Evolutionary conservation across 208 protist genomes (phyloP), one percentile per base, ranked within the genome.

Genomic region (Trypanosoma scelopori): DNA sequence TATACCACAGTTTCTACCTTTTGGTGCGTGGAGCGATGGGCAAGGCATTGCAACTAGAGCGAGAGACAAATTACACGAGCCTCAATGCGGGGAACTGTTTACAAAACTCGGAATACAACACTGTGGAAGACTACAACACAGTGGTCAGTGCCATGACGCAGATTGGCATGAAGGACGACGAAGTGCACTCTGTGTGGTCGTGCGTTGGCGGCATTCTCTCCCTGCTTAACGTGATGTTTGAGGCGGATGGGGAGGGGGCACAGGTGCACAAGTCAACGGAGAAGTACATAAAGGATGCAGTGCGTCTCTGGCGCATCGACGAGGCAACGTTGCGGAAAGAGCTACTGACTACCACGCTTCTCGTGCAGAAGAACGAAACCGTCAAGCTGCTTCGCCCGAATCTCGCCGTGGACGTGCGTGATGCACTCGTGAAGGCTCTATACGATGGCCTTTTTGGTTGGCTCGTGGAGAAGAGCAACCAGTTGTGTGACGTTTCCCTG

Each of bases 1-100:
- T 76, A 9, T 98, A 92, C 69, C 94, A 98, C 77, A 89, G 93
- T 58, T 97, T 96, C 66, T 95, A 96, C 65, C 90, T 94, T 60
- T 56, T 93, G 4, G 57, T 61, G 13, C 50, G 39, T 16, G 75
- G 74, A 41, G 0, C 61, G 11, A 70, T 76, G 25, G 50, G 47
- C 7, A 28, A 47, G 9, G 56, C 49, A 22, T 65, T 69, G 16
- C 1, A 62, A 15, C 57, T 85, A 16, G 43, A 43, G 22, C 22
- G 23, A 30, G 52, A 65, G 12, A 50, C 20, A 1, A 22, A 68
- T 22, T 85, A 76, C 61, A 63, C 49, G 23, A 73, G 47, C 49
- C 12, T 85, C 11, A 80, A 71, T 20, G 27, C 69, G 35, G 67
- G 58, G 35, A 51, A 59, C 16, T 79, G 66, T 45, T 30, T 74